These are phyloP conservation scores for Coemansia sp. DNA, from an alignment of 192 early-diverging fungal genomes.

Conservation along the genomic window DNA sequence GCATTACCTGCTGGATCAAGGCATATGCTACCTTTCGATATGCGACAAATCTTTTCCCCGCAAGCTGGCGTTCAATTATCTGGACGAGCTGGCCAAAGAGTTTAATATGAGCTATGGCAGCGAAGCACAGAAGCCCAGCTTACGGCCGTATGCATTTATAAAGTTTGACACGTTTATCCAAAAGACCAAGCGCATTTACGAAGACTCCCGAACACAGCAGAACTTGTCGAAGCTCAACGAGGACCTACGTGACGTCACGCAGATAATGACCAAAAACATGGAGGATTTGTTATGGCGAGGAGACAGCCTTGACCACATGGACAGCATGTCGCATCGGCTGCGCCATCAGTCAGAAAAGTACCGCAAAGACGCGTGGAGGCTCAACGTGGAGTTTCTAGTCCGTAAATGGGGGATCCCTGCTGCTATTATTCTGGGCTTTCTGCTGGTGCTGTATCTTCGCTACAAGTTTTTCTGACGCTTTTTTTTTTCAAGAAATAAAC, in stretches of 20 bases:
- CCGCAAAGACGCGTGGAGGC: constrained; percentile 77
- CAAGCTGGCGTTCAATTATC: constrained; percentile 90
- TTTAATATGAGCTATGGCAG: constrained; percentile 91
- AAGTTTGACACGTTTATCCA: constrained; percentile 99
- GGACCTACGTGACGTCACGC: constrained; percentile 91
- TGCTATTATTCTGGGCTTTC: constrained; percentile 73
- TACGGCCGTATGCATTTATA: constrained; percentile 95
- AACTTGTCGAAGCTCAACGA: constrained; percentile 93
- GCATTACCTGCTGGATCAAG: constrained; percentile 92
- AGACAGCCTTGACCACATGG: constrained; percentile 78
- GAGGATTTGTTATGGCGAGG: constrained; percentile 91
- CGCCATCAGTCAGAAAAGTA: constrained; percentile 77
- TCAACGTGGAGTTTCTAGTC: constrained; percentile 86
- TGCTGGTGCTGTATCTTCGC: constrained; percentile 75
- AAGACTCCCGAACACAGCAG: constrained; percentile 88
- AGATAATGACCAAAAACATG: constrained; percentile 99
- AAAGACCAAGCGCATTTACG: constrained; percentile 94
- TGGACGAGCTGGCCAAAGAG: constrained; percentile 93
- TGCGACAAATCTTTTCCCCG: constrained; percentile 91
- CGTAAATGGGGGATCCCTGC: constrained; percentile 93
- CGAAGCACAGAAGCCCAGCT: constrained; percentile 76
- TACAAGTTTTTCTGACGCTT: constrained; percentile 36
- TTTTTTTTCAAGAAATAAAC: too few relatives aligned
- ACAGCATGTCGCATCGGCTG: constrained; percentile 62
- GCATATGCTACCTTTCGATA: constrained; percentile 92